Evolutionary conservation across 1,284 basidiomycete species (phyloP).

Genomic region (Thecaphora frezii): DNA sequence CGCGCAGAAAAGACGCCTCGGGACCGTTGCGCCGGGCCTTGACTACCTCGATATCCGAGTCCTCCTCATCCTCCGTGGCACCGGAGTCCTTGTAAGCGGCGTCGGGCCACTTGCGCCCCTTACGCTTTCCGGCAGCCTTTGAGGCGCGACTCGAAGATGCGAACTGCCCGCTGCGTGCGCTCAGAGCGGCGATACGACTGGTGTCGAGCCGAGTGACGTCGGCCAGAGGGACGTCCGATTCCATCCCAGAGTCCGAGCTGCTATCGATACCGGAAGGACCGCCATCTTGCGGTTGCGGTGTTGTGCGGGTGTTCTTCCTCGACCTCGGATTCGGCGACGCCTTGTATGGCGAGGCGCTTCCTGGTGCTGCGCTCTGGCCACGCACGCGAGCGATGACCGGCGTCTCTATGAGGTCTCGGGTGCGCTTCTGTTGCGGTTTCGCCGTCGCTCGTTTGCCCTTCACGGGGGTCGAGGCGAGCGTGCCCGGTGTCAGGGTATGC

Average conservation of each 20-base stretch:
- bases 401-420: not conserved
- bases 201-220: not conserved
- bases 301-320: not conserved
- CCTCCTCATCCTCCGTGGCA: slow-evolving; percentile 5
- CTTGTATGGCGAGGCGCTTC: not conserved
- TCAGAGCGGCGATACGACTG: too few species aligned
- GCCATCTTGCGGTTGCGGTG: too few species aligned
- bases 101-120: not conserved
- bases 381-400: not conserved
- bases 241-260: not conserved
- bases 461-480: not conserved
- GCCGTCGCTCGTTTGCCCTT: too few species aligned
- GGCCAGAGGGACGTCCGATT: not conserved
- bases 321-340: not conserved
- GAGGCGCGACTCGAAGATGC: not conserved
- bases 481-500: not conserved
- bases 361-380: not conserved
- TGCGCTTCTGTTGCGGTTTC: not conserved
- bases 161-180: not conserved
- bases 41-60: slow-evolving; percentile 18
- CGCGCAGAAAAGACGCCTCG: slow-evolving; percentile 31
- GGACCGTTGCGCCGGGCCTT: slow-evolving; percentile 17
- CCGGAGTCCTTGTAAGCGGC: not conserved
- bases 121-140: not conserved
- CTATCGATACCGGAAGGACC: not conserved